Evolutionary conservation across 2,329 filamentous ascomycete species (phyloP).

Genomic region (Stagonosporopsis tanaceti): DNA sequence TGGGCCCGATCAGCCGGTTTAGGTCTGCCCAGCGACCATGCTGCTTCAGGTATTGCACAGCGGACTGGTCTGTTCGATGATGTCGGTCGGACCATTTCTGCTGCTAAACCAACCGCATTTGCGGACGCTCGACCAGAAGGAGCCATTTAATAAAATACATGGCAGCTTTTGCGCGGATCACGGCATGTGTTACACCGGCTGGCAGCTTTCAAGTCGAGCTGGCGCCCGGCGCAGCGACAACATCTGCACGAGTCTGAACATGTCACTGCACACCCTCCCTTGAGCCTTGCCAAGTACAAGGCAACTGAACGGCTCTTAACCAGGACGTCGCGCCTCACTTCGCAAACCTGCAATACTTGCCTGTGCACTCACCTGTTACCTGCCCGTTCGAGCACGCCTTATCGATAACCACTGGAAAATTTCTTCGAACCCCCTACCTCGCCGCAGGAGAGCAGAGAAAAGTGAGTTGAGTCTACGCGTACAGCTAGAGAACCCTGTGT

Average conservation of each 20-base stretch:
- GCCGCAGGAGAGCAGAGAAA: constrained; percentile 31
- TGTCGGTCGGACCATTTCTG: constrained; percentile 28
- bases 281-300: constrained; percentile 43
- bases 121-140: constrained; percentile 28
- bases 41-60: constrained; percentile 27
- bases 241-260: constrained; percentile 36
- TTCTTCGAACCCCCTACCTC: constrained; percentile 31
- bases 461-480: constrained; percentile 28
- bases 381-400: constrained; percentile 14
- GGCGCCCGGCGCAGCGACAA: constrained; percentile 36
- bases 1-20: constrained; percentile 30
- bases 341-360: constrained; percentile 7
- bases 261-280: constrained; percentile 34
- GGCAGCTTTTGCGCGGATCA: constrained; percentile 33
- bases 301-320: constrained; percentile 38
- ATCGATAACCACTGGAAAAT: constrained; percentile 38
- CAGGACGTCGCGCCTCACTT: constrained; percentile 26
- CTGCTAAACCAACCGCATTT: constrained; percentile 31
- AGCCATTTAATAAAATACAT: constrained; percentile 29
- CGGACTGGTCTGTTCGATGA: constrained; percentile 27
- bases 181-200: constrained; percentile 36
- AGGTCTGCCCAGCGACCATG: constrained; percentile 26
- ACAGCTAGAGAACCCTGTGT: constrained; percentile 13
- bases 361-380: constrained; percentile 3
- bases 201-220: constrained; percentile 25